These are phyloP conservation scores for Hypoxylon lenormandii DNA, from an alignment of 495 filamentous ascomycete species.

Conservation along the genomic window DNA sequence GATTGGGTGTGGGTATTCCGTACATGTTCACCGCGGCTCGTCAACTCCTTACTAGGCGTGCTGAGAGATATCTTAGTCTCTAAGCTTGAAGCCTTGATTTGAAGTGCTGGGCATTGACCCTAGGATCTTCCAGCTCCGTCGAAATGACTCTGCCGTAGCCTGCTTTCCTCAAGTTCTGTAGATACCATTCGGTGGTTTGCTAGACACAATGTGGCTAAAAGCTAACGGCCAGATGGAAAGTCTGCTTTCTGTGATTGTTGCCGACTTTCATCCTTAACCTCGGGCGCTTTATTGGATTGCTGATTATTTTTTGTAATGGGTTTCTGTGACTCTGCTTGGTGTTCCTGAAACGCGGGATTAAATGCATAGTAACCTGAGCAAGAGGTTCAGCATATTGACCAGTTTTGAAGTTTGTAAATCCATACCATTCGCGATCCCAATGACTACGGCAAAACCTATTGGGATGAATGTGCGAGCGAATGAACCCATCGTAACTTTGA, in stretches of 20 bases:
- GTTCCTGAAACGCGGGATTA: constrained; percentile 54
- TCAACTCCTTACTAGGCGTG: no score
- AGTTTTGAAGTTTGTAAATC: not conserved
- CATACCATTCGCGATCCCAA: constrained; percentile 54
- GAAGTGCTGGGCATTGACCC: no score
- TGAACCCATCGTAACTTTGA: constrained; percentile 39
- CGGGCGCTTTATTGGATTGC: constrained; percentile 9
- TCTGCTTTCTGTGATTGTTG: constrained; percentile 7
- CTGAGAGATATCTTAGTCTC: no score
- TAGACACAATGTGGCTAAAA: not conserved
- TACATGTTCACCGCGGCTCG: no score
- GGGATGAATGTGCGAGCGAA: constrained; percentile 42
- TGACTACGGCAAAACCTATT: constrained; percentile 43
- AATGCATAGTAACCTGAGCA: constrained; percentile 61
- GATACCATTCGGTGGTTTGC: not conserved
- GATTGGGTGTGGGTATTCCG: no score
- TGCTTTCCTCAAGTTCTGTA: no score
- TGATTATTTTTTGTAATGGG: constrained; percentile 16
- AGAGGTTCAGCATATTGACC: constrained; percentile 17
- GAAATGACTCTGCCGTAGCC: no score
- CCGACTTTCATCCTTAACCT: constrained; percentile 16
- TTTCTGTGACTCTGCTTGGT: constrained; percentile 49
- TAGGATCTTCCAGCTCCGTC: no score
- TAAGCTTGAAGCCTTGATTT: no score
- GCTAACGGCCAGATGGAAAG: constrained; percentile 13